Conservation (phyloP, 208 protist genomes). For the Leishmania martiniquensis region DNA sequence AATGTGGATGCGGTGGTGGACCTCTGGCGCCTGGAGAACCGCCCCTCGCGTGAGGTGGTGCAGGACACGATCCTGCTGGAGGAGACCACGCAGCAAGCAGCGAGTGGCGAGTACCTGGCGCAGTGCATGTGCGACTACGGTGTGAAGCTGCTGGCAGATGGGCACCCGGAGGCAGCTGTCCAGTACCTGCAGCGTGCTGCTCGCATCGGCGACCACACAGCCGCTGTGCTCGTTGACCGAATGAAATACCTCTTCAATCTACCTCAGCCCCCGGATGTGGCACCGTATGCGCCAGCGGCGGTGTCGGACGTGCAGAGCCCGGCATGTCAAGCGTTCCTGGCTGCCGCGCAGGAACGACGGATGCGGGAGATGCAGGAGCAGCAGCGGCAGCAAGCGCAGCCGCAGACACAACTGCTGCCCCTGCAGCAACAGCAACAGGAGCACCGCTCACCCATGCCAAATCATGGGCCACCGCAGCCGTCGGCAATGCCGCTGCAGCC, state of each 20-base stretch:
- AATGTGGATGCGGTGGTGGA: slow-evolving; percentile 78
- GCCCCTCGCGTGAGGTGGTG: slow-evolving; percentile 52
- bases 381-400: slow-evolving; percentile 41
- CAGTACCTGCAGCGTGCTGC: slow-evolving; percentile 64
- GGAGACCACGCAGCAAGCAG: slow-evolving; percentile 53
- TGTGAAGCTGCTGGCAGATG: slow-evolving; percentile 47
- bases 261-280: slow-evolving; percentile 16
- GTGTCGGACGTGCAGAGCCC: slow-evolving; percentile 59
- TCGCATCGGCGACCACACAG: slow-evolving; percentile 49
- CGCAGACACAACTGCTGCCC: slow-evolving; percentile 10
- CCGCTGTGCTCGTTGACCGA: slow-evolving; percentile 68
- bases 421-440: slow-evolving; percentile 7
- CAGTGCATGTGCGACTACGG: slow-evolving; percentile 66
- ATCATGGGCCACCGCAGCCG: slow-evolving; percentile 16
- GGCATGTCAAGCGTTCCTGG: slow-evolving; percentile 46
- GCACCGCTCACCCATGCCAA: not conserved
- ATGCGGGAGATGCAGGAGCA: slow-evolving; percentile 29
- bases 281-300: slow-evolving; percentile 48
- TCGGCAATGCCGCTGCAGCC: not conserved
- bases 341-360: slow-evolving; percentile 36
- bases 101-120: slow-evolving; percentile 48
- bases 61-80: slow-evolving; percentile 70
- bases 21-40: slow-evolving; percentile 53
- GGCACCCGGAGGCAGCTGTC: slow-evolving; percentile 47
- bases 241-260: slow-evolving; percentile 51